Percentiles rank a stretch among this genome's conserved stretches.
Conservation (phyloP, 1,284 basidiomycete genomes). For the Papiliotrema fonsecae region DNA sequence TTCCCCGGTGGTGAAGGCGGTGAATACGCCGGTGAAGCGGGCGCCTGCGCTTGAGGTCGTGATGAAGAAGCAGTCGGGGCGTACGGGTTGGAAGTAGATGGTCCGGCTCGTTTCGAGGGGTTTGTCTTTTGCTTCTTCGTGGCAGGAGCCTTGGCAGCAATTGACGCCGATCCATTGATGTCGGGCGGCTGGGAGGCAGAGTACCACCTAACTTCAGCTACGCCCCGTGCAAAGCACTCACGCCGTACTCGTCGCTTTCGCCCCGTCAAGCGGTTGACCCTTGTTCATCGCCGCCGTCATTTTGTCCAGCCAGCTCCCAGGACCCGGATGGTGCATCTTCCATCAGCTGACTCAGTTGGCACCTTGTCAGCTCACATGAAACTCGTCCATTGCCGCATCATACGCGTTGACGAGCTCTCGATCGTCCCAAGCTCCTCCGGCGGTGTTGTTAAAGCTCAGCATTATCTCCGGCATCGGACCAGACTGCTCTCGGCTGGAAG, state of each 20-base stretch:
- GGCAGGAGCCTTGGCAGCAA: neutral
- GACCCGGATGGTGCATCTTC: conserved; percentile 46
- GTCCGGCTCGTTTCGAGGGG: neutral
- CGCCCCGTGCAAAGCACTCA: conserved; percentile 16
- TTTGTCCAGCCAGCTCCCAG: conserved; percentile 48
- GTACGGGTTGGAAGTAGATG: neutral
- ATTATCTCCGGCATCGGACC: neutral
- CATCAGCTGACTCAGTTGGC: neutral
- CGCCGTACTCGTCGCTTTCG: conserved; percentile 30
- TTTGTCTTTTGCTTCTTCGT: neutral
- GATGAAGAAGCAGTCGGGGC: neutral
- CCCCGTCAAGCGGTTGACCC: conserved; percentile 37
- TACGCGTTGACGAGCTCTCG: conserved; percentile 42
- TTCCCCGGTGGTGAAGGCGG: conserved; percentile 16
- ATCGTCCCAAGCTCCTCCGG: conserved; percentile 44
- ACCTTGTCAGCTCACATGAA: conserved; percentile 32
- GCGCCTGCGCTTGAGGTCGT: too few relatives aligned
- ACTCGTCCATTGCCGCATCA: conserved; percentile 46
- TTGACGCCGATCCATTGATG: neutral
- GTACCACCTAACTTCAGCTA: conserved; percentile 6
- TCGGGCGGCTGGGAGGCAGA: neutral
- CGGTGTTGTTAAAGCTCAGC: conserved; percentile 10
- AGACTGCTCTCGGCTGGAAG: neutral
- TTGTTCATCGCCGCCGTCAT: conserved; percentile 40
- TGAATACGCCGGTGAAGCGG: conserved; percentile 15